phyloP scores from a whole-genome alignment of 2,329 filamentous ascomycete species.

The Calonectria naviculata region DNA sequence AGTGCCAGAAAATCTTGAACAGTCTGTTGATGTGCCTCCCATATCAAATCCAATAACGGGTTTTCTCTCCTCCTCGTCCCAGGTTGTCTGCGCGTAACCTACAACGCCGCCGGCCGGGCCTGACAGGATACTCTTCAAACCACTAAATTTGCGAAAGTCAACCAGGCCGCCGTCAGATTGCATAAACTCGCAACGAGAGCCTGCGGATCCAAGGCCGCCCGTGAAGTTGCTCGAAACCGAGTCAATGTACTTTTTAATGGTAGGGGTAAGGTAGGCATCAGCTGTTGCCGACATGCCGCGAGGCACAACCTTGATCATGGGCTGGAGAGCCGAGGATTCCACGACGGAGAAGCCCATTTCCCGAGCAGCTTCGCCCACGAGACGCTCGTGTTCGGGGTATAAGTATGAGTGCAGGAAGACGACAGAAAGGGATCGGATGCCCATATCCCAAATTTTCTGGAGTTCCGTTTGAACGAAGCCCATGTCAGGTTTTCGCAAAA shows the following conservation, averaged over 20 bases:
- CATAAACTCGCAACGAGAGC: conserved; percentile 30
- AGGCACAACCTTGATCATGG: conserved; percentile 55
- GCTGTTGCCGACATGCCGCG: conserved; percentile 54
- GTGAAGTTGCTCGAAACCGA: conserved; percentile 41
- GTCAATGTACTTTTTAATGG: conserved; percentile 48
- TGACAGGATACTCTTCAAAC: conserved; percentile 76
- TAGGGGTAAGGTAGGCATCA: conserved; percentile 55
- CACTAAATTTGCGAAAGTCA: conserved; percentile 73
- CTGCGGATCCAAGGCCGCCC: conserved; percentile 45
- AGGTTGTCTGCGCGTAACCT: conserved; percentile 79
- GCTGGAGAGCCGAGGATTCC: conserved; percentile 25
- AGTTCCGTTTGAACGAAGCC: conserved; percentile 64
- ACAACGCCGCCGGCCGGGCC: conserved; percentile 84
- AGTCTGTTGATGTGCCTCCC: conserved; percentile 79
- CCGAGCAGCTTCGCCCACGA: conserved; percentile 46
- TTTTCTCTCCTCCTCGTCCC: conserved; percentile 72
- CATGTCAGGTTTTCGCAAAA: conserved; percentile 68
- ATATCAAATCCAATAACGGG: conserved; percentile 83
- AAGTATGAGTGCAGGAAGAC: conserved; percentile 78
- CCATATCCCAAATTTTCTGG: conserved; percentile 68
- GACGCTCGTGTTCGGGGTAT: conserved; percentile 65
- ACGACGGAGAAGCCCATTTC: conserved; percentile 52
- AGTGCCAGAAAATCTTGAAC: conserved; percentile 70
- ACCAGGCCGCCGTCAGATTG: conserved; percentile 67
- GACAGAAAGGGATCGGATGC: conserved; percentile 64